Evolutionary conservation across 148 eudicot genomes (phyloP), one percentile per base, ranked within the genome.

Genomic region (Spergularia marina): DNA sequence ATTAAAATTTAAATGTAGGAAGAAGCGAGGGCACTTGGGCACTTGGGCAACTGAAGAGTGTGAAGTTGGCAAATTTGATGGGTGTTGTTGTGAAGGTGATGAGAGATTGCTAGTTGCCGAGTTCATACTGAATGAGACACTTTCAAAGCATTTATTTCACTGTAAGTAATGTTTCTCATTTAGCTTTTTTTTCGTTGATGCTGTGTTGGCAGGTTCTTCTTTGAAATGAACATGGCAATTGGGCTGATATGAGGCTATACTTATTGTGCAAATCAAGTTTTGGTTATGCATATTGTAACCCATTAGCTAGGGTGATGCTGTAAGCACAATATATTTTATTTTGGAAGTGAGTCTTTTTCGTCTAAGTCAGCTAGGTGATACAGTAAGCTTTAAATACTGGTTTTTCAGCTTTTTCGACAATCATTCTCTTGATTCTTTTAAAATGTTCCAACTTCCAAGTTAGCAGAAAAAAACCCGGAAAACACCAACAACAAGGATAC

Each of bases 41-140:
- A 36, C 94, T 92, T 39, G 94, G 97, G 80, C 88, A 84, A 83
- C 87, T 92, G 52, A 78, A 92, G 76, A 92, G 92, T 56, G 91
- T 90, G 77, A 81, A 87, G 71, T 52, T 92, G 86, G 94, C 90
- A 1, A 92, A 92, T 86, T 81, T 92, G 86, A 88, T 25, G 97
- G 97, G 18, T 90, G 92, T 82, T 90, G 93, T 71, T 86, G 83
- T 81, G 97, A 89, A 67, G 94, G 94, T 20, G 86, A 84, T 80
- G 97, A 91, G 81, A 88, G 97, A 76, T 85, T 91, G 88, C 85
- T 91, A 25, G 88, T 91, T 65, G 94, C 97, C 51, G 94, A 92
- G 79, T 92, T 92, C 73, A 92, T 92, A 92, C 92, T 92, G 18
- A 81, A 92, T 77, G 97, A 92, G 55, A 92, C 97, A 56, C 89